These are phyloP conservation scores for Fusarium goolgardi DNA, from an alignment of 2,329 filamentous ascomycete species.

Conservation along the genomic window DNA sequence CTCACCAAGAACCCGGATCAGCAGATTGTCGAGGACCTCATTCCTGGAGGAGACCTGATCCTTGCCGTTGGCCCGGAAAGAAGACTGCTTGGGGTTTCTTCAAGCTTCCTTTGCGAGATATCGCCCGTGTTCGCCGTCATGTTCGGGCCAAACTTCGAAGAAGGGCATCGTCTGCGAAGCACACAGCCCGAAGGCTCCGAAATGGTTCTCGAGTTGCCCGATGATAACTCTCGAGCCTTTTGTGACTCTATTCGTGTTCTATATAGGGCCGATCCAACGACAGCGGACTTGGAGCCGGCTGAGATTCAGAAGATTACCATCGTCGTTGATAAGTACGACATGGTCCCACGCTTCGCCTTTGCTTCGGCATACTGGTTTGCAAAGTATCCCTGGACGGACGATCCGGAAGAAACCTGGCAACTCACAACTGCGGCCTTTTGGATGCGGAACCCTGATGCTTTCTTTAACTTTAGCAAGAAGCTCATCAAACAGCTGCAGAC, in stretches of 20 bases:
- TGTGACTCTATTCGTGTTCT: constrained; percentile 10
- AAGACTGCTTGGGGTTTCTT: constrained; percentile 27
- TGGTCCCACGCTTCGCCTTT: constrained; percentile 22
- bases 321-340: constrained; percentile 29
- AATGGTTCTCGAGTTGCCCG: constrained; percentile 25
- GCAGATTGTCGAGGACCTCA: background rate
- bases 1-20: background rate
- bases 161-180: constrained; percentile 12
- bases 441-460: constrained; percentile 16
- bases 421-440: constrained; percentile 21
- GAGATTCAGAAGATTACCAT: constrained; percentile 22
- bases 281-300: constrained; percentile 7
- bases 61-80: constrained; percentile 28
- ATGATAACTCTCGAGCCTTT: constrained; percentile 15
- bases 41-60: constrained; percentile 31
- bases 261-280: constrained; percentile 18
- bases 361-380: constrained; percentile 26
- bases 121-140: constrained; percentile 30
- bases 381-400: constrained; percentile 19
- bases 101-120: constrained; percentile 35
- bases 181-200: background rate
- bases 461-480: constrained; percentile 24
- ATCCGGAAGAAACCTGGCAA: constrained; percentile 28
- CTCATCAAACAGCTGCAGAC: constrained; percentile 16
- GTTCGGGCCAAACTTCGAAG: constrained; percentile 22